Evolutionary conservation across 768 basidiomycete genomes (phyloP), one percentile per base, ranked within the genome.

Genomic region (Xerocomus potaroensis): DNA sequence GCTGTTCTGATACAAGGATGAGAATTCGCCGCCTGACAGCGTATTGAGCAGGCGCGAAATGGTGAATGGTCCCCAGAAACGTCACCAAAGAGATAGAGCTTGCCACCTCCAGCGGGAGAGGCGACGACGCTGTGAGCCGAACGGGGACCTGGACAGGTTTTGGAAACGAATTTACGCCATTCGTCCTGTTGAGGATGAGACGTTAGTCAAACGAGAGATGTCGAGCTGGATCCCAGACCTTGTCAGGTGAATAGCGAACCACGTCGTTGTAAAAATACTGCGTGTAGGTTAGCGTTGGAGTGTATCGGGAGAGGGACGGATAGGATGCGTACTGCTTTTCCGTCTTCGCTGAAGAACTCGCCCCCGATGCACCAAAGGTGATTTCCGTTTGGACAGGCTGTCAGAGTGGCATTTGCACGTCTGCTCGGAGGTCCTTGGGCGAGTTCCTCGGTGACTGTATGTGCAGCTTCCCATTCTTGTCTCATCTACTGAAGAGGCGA

Each of bases 191-290:
- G 41, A 16, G 9, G 34, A 31, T 26, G 3, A 19, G 22, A 3
- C 24, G 19, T 18, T 8, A 16, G 5, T 16, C 19, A 21, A 7
- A 24, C 1, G n/a, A 40, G 27, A 19, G 8, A 41, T 33, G 19
- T 3, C n/a, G n/a, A n/a, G n/a, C n/a, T n/a, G n/a, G n/a, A n/a
- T n/a, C n/a, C n/a, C n/a, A 14, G 27, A 79, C 81, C 72, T 91
- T 91, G 30, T 90, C 88, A 0, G 91, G 87, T 1, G 83, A 76
- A 64, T 94, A 94, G 18, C 92, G 75, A 64, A 84, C 93, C 0
- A 91, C 81, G 55, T 93, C 91, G 54, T 84, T 87, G 67, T 91
- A 92, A 65, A 91, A 90, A 61, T 90, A 79, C 86, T 4, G n/a
- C n/a, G n/a, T n/a, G 18, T 9, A 18, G 2, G 21, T 5, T 15